Conservation (phyloP, 345 rosid genomes). For the Eucalyptus lansdowneana region DNA sequence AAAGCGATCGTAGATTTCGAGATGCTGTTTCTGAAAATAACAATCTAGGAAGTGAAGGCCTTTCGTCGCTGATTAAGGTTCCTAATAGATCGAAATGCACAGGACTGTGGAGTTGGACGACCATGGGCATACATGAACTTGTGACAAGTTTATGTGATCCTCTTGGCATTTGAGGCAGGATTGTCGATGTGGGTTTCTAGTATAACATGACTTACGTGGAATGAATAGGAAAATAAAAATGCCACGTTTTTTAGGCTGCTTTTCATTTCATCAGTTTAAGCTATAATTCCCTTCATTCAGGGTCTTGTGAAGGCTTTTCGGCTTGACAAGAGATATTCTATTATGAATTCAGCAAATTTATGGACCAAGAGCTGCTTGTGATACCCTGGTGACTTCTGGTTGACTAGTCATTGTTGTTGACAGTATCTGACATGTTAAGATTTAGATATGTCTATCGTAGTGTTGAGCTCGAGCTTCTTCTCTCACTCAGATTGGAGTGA, state of each 20-base stretch:
- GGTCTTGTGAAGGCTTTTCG: background rate
- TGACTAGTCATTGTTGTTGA: background rate
- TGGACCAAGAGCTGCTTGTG: background rate
- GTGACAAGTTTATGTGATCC: background rate
- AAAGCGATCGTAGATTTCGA: background rate
- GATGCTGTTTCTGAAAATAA: background rate
- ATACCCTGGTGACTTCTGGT: background rate
- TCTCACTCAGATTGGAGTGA: background rate
- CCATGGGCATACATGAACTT: background rate
- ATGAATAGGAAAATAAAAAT: background rate
- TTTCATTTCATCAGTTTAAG: background rate
- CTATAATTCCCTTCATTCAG: background rate
- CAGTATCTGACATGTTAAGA: background rate
- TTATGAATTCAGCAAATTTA: background rate
- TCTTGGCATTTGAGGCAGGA: background rate
- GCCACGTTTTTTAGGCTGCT: background rate
- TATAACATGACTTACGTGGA: background rate
- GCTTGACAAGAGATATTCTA: background rate
- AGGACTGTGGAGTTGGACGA: background rate
- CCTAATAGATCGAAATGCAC: background rate
- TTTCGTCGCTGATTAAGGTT: background rate
- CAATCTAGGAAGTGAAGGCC: background rate
- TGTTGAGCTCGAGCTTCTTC: background rate
- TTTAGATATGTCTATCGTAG: background rate
- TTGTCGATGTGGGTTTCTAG: background rate